Percentiles rank a stretch among this genome's conserved stretches.
phyloP scores from a whole-genome alignment of 2,329 filamentous ascomycete genomes.

The Hypoxylon sp. region DNA sequence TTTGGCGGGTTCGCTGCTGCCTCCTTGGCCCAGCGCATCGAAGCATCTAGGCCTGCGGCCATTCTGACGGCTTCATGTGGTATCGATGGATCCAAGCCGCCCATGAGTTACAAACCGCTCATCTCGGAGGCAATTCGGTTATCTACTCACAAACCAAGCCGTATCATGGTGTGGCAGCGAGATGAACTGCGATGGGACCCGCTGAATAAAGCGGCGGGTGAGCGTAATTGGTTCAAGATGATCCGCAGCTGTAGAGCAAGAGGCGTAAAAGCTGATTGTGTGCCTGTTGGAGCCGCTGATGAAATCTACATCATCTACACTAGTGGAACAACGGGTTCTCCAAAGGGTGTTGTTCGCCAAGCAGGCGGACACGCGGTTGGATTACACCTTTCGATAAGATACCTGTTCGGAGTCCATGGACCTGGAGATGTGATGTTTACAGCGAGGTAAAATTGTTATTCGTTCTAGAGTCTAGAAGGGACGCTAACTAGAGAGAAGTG shows the following conservation, averaged over 20 bases:
- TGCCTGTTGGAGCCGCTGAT: conserved; percentile 83
- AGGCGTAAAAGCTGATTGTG: conserved; percentile 78
- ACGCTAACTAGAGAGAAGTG: conserved; percentile 57
- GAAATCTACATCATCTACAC: conserved; percentile 89
- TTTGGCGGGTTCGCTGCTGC: conserved; percentile 91
- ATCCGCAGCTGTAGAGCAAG: conserved; percentile 78
- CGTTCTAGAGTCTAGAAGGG: background rate
- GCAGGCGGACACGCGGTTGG: conserved; percentile 91
- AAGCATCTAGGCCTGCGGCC: conserved; percentile 80
- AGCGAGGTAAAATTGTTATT: conserved; percentile 58
- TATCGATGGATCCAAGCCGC: conserved; percentile 87
- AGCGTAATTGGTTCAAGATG: conserved; percentile 84
- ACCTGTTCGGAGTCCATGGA: conserved; percentile 85
- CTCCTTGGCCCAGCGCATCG: conserved; percentile 89
- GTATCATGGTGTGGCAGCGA: conserved; percentile 87
- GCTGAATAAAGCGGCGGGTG: conserved; percentile 74
- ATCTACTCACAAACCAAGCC: conserved; percentile 78
- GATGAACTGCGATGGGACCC: conserved; percentile 82
- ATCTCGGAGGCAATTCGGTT: conserved; percentile 80
- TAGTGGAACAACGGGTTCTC: conserved; percentile 78
- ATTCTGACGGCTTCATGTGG: conserved; percentile 93
- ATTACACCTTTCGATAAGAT: conserved; percentile 84
- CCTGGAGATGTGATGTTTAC: conserved; percentile 78
- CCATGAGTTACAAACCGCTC: conserved; percentile 82
- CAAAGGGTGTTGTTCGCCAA: conserved; percentile 81